These are phyloP conservation scores for Phyllostachys edulis DNA, from an alignment of 176 grass and related monocot species.

Conservation along the genomic window DNA sequence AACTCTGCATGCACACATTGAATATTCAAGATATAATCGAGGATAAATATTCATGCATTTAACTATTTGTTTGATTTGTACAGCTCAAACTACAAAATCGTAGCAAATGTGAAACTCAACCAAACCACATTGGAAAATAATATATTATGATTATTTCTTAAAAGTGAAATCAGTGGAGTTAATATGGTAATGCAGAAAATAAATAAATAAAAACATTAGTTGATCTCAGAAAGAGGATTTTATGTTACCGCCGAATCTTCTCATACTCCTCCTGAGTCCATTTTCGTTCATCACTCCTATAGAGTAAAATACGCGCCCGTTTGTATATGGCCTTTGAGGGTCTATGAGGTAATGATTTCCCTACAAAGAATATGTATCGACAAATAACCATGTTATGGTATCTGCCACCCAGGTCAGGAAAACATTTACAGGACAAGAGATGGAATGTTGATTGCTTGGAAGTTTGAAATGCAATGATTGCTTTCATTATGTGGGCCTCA, in stretches of 20 bases:
- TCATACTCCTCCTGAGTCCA: slow-evolving; percentile 72
- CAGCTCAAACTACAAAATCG: slow-evolving; percentile 14
- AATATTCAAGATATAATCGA: slow-evolving; percentile 10
- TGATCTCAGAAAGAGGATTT: neutral
- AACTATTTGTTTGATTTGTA: neutral
- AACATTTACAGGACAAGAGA: neutral
- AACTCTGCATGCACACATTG: neutral
- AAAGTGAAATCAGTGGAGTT: neutral
- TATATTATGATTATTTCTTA: neutral
- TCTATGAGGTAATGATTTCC: slow-evolving; percentile 58
- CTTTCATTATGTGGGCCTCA: slow-evolving; percentile 11
- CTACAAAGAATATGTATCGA: slow-evolving; percentile 41
- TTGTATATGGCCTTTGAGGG: slow-evolving; percentile 27
- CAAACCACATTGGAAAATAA: slow-evolving; percentile 6
- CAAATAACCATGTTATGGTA: neutral
- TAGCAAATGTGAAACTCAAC: neutral
- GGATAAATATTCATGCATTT: neutral
- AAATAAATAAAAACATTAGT: neutral
- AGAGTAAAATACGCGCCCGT: slow-evolving; percentile 51
- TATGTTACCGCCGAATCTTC: slow-evolving; percentile 43
- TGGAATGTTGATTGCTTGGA: neutral
- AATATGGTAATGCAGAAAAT: slow-evolving; percentile 9
- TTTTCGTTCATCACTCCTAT: slow-evolving; percentile 40
- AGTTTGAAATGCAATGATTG: neutral
- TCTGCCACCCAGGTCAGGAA: slow-evolving; percentile 7